phyloP scores from a whole-genome alignment of 257 asterid genomes.

The Scutellaria baicalensis region DNA sequence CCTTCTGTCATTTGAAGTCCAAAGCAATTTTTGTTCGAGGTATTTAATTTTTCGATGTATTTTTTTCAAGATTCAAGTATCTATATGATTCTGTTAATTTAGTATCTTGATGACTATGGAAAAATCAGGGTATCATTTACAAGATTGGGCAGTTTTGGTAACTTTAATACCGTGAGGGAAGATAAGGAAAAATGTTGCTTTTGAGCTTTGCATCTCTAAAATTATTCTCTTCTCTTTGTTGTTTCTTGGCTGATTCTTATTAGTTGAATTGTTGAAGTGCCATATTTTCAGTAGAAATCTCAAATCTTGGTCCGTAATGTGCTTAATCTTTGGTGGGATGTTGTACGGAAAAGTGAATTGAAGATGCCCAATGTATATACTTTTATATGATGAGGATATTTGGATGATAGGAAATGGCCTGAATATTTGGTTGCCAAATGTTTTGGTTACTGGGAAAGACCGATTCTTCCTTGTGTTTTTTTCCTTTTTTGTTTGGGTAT shows the following conservation, averaged over 20 bases:
- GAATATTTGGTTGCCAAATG: background rate
- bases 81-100: background rate
- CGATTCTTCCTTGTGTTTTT: background rate
- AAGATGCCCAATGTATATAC: slow-evolving; percentile 10
- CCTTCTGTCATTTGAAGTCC: slow-evolving; percentile 32
- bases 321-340: background rate
- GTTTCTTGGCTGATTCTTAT: background rate
- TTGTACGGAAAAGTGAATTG: background rate
- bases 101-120: slow-evolving; percentile 4
- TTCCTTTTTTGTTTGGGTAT: background rate
- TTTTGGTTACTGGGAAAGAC: background rate
- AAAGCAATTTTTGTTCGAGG: slow-evolving; percentile 24
- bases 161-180: background rate
- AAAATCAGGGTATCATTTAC: background rate
- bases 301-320: slow-evolving; percentile 11
- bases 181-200: background rate
- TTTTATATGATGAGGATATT: background rate
- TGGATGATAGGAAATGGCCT: background rate
- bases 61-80: background rate
- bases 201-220: background rate
- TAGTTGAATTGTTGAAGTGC: background rate
- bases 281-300: background rate
- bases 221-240: background rate
- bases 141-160: slow-evolving; percentile 13
- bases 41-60: background rate